phyloP scores from a whole-genome alignment of 352 stramenopile species.

The Globisporangium okanoganense region DNA sequence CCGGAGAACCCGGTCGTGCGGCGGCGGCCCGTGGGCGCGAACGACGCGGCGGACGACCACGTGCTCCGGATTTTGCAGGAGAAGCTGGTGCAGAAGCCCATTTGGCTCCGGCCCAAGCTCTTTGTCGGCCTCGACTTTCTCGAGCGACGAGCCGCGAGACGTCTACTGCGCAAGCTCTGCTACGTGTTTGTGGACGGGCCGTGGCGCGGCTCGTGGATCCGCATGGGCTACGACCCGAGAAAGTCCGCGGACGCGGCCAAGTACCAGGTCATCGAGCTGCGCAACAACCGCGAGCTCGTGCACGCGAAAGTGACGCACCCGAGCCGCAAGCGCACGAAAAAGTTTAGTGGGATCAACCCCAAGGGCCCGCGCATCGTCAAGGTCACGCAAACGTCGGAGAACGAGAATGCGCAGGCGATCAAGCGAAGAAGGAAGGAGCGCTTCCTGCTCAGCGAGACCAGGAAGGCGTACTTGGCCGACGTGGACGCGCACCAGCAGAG shows the following conservation, averaged over 20 bases:
- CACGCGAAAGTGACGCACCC: slow-evolving; percentile 73
- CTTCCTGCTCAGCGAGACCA: slow-evolving; percentile 57
- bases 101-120: slow-evolving; percentile 72
- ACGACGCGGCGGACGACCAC: slow-evolving; percentile 56
- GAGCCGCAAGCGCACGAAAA: slow-evolving; percentile 63
- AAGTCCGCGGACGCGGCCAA: slow-evolving; percentile 34
- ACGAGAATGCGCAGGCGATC: slow-evolving; percentile 55
- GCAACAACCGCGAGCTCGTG: slow-evolving; percentile 79
- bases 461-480: slow-evolving; percentile 57
- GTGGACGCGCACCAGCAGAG: slow-evolving; percentile 15
- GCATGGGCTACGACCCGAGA: slow-evolving; percentile 77
- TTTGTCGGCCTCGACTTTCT: slow-evolving; percentile 60
- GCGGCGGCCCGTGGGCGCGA: slow-evolving; percentile 47
- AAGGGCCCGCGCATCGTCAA: slow-evolving; percentile 73
- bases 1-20: slow-evolving; percentile 44
- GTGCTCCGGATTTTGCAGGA: slow-evolving; percentile 52
- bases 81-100: slow-evolving; percentile 60
- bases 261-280: slow-evolving; percentile 78
- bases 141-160: slow-evolving; percentile 56
- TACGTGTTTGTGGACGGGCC: slow-evolving; percentile 84
- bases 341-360: slow-evolving; percentile 49
- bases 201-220: slow-evolving; percentile 79
- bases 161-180: slow-evolving; percentile 65
- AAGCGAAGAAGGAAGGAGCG: slow-evolving; percentile 68
- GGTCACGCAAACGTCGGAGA: slow-evolving; percentile 64